phyloP scores from a whole-genome alignment of 768 basidiomycete species.

The Xerocomellus chrysenteron region DNA sequence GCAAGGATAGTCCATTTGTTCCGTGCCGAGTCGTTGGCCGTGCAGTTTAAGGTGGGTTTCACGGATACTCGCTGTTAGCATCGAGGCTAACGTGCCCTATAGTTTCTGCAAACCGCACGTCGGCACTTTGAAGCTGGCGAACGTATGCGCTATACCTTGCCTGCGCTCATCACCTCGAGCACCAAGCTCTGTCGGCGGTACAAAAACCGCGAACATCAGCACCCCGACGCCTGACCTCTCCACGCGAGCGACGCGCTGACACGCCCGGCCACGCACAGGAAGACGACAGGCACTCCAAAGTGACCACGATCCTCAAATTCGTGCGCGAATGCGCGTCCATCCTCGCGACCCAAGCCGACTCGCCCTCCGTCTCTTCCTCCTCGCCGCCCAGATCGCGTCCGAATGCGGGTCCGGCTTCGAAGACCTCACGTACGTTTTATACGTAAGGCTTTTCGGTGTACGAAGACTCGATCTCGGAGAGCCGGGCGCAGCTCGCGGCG shows the following conservation, averaged over 20 bases:
- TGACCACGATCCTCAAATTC: conserved; percentile 87
- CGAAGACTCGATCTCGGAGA: conserved; percentile 97
- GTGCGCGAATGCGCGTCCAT: conserved; percentile 91
- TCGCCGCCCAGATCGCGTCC: conserved; percentile 93
- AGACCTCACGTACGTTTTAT: conserved; percentile 95
- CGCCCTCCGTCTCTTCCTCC: conserved; percentile 93
- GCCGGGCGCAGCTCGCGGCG: conserved; percentile 93
- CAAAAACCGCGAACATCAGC: conserved; percentile 71
- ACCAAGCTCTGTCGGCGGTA: conserved; percentile 93
- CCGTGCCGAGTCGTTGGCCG: conserved; percentile 78
- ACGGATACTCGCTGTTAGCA: conserved; percentile 11
- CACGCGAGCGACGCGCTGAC: too few species aligned
- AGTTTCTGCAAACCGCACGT: conserved; percentile 91
- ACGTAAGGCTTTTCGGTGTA: conserved; percentile 98
- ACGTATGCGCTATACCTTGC: conserved; percentile 95
- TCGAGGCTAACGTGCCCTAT: background rate
- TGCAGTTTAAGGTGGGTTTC: conserved; percentile 77
- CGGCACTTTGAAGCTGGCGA: conserved; percentile 90
- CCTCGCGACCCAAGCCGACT: conserved; percentile 90
- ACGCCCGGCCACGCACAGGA: conserved; percentile 49
- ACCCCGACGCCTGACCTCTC: too few species aligned
- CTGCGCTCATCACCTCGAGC: conserved; percentile 89
- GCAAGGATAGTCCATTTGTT: conserved; percentile 98
- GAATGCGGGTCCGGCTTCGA: conserved; percentile 93
- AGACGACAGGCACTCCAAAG: conserved; percentile 81